Conservation (phyloP, 2,329 filamentous ascomycete genomes). For the Xylariomycetidae sp. region DNA sequence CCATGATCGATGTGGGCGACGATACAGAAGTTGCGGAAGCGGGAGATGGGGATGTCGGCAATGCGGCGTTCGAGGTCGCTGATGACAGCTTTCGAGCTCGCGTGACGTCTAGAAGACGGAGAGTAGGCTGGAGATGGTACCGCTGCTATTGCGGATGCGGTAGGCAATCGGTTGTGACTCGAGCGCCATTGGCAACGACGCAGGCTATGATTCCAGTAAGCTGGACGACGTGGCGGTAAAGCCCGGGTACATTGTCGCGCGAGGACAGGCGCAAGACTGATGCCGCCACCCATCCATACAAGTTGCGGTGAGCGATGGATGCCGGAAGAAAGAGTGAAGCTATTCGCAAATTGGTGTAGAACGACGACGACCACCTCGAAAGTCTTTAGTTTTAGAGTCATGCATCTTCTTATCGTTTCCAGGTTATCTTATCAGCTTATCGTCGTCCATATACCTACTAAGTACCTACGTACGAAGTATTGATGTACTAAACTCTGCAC, state of each 20-base stretch:
- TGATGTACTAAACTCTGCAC: no score
- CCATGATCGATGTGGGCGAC: slow-evolving; percentile 99
- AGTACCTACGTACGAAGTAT: no score
- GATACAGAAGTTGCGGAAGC: slow-evolving; percentile 95
- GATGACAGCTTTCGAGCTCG: no score
- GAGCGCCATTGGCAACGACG: slow-evolving; percentile 2
- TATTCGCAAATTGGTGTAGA: no score
- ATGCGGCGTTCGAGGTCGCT: slow-evolving; percentile 58
- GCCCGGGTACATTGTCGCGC: slow-evolving; percentile 26
- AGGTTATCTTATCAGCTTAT: no score
- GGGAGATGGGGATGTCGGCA: slow-evolving; percentile 69
- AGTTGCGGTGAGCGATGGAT: no score
- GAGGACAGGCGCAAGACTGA: slow-evolving; percentile 17
- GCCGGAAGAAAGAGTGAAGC: no score
- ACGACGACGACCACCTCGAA: no score
- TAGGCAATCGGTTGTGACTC: neutral
- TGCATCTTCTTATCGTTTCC: no score
- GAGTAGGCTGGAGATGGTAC: no score
- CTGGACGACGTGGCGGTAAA: slow-evolving; percentile 1
- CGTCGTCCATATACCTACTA: no score
- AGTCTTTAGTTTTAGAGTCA: no score
- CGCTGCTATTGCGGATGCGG: neutral
- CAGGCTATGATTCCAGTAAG: neutral
- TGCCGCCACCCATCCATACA: slow-evolving; percentile 29
- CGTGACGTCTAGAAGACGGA: slow-evolving; percentile 8